Conservation (phyloP, 2,329 filamentous ascomycete species). For the Aspergillus ustus region DNA sequence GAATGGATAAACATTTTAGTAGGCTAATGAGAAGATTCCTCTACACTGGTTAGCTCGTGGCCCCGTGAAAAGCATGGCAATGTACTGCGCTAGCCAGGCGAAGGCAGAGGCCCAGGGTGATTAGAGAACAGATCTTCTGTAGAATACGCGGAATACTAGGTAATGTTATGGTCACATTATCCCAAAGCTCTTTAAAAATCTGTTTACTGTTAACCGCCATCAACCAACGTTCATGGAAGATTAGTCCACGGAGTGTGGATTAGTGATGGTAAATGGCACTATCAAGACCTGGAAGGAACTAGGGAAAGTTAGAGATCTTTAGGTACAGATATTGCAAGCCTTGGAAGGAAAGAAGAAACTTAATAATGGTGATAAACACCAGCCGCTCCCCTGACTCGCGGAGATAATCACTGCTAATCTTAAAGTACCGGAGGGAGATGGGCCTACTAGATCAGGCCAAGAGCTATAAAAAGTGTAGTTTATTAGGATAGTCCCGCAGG, state of each 20-base stretch:
- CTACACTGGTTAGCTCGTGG: slow-evolving; percentile 1
- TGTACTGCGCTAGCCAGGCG: slow-evolving; percentile 14
- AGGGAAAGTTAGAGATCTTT: slow-evolving; percentile 18
- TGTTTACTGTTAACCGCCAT: slow-evolving; percentile 15
- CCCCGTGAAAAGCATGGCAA: slow-evolving; percentile 1
- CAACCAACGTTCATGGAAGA: slow-evolving; percentile 19
- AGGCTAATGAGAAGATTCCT: background rate
- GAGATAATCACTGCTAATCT: too few relatives aligned
- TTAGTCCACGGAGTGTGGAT: slow-evolving; percentile 19
- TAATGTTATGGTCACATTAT: background rate
- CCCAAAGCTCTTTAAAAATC: slow-evolving; percentile 15
- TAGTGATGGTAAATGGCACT: slow-evolving; percentile 18
- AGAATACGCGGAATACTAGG: slow-evolving; percentile 15
- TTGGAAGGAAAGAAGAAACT: slow-evolving; percentile 21
- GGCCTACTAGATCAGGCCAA: too few relatives aligned
- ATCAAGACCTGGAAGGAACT: slow-evolving; percentile 10
- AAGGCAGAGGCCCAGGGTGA: slow-evolving; percentile 12
- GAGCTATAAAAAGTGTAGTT: too few relatives aligned
- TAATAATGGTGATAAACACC: slow-evolving; percentile 8
- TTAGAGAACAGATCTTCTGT: background rate
- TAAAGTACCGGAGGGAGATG: too few relatives aligned
- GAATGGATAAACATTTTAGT: slow-evolving; percentile 12
- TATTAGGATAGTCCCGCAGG: too few relatives aligned
- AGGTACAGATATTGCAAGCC: slow-evolving; percentile 21
- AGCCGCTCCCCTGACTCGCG: slow-evolving; percentile 6